Conservation (phyloP, 2,329 filamentous ascomycete species). For the Dichotomopilus funicola region DNA sequence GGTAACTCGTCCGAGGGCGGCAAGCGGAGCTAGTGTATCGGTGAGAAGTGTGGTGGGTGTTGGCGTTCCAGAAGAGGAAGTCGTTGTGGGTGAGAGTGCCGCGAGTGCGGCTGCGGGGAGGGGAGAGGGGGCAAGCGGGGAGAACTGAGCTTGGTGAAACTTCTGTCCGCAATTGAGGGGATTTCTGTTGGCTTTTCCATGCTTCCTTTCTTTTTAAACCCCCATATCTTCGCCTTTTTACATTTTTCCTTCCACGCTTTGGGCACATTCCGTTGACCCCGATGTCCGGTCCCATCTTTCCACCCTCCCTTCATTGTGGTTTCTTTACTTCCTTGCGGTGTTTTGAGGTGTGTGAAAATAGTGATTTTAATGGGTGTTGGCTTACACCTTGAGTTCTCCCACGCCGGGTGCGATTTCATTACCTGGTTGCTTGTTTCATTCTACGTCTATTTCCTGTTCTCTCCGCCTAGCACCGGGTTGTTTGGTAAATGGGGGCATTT, state of each 20-base stretch:
- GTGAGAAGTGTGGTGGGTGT: slow-evolving; percentile 42
- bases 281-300: not conserved
- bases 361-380: no score
- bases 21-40: slow-evolving; percentile 43
- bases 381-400: no score
- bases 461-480: no score
- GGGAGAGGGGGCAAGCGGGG: not conserved
- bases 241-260: not conserved
- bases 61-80: slow-evolving; percentile 53
- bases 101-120: slow-evolving; percentile 37
- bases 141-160: not conserved
- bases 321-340: no score
- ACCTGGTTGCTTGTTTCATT: no score
- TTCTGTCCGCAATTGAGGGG: not conserved
- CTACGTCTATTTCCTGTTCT: no score
- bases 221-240: not conserved
- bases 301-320: not conserved
- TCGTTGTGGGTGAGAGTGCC: slow-evolving; percentile 57
- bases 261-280: not conserved
- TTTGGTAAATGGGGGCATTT: no score
- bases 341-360: no score
- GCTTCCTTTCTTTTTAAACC: not conserved
- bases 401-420: no score
- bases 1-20: slow-evolving; percentile 14
- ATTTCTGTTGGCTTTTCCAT: no score